Evolutionary conservation across 208 protist genomes (phyloP), one percentile per base, ranked within the genome.

Genomic region (Tetramitus jugosus): DNA sequence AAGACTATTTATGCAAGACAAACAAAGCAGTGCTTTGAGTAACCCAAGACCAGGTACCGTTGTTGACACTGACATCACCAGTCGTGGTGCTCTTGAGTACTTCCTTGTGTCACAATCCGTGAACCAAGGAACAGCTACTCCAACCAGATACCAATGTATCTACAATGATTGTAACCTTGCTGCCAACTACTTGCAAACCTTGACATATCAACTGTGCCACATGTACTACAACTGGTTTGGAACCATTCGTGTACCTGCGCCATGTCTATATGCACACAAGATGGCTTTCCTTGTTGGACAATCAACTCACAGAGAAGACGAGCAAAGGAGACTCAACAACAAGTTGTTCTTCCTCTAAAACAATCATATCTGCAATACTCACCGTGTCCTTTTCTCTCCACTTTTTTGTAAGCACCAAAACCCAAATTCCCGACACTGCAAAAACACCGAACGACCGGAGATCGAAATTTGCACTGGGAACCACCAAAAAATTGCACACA

Each of bases 221-320:
- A 39, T 35, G 10, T 77, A 77, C 40, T 77, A 33, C 14, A 77
- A 77, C 42, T 77, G 74, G 74, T 62, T 56, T 39, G 74, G 74
- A 68, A 62, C 46, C 35, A 53, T 77, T 10, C 31, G 49, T 33
- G 42, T 56, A 26, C 74, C 74, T 29, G 4, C 74, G 6, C 46
- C 46, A 65, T 56, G 37, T 35, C 29, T 62, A 33, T 77, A 62
- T 68, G 17, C 46, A 37, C 40, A 49, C 46, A 68, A 65, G 40
- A 39, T 77, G 33, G 67, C 67, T 1, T 74, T 39, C 42, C 39
- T 74, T 8, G 42, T 74, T 53, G 67, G 67, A 14, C 67, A 74
- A 52, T 17, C 14, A 7, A 53, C 42, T n/a, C 17, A 35, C 0
- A 56, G 1, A 35, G 67, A 52, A 6, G 67, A 74, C 8, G 4